These are phyloP conservation scores for Fusarium neocosmosporiellum DNA, from an alignment of 2,329 filamentous ascomycete genomes.

Conservation along the genomic window DNA sequence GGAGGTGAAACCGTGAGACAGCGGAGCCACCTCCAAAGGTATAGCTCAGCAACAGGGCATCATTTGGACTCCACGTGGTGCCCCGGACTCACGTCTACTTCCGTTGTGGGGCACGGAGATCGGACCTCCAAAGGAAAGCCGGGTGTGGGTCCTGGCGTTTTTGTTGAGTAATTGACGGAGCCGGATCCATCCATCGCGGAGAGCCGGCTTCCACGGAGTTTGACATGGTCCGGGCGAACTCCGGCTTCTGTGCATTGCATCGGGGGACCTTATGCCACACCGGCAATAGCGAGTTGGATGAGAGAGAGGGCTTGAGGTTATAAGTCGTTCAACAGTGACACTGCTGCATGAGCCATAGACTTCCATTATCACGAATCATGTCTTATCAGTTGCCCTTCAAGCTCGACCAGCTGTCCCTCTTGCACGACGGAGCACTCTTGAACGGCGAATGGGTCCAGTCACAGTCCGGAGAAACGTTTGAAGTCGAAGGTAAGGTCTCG, in stretches of 20 bases:
- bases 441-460: background rate
- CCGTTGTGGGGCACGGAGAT: background rate
- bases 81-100: background rate
- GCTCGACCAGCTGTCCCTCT: background rate
- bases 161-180: background rate
- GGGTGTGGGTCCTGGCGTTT: background rate
- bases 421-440: background rate
- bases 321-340: background rate
- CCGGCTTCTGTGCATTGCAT: background rate
- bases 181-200: background rate
- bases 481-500: background rate
- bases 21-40: slow-evolving; percentile 5
- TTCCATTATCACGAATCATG: no score
- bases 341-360: no score
- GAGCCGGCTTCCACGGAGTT: background rate
- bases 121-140: background rate
- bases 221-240: background rate
- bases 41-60: background rate
- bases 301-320: background rate
- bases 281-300: background rate
- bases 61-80: background rate
- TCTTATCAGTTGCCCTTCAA: background rate
- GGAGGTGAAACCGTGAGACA: background rate
- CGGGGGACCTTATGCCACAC: background rate
- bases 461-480: background rate